phyloP scores from a whole-genome alignment of 225 moss, liverwort and hornwort genomes.

The Marchantia paleacea region DNA sequence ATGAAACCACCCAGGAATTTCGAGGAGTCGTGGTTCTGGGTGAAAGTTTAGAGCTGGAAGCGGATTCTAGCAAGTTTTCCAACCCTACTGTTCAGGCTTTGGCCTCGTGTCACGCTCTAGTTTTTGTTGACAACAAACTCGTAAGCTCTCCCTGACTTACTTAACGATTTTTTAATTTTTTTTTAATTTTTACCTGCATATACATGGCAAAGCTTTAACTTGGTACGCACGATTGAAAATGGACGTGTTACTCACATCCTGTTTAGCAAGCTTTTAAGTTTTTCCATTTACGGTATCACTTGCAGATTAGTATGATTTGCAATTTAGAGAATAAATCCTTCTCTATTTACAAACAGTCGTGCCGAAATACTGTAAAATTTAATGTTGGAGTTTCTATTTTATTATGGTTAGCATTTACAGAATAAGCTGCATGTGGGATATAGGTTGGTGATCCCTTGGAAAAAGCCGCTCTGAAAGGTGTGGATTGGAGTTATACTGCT shows the following conservation, averaged over 20 bases:
- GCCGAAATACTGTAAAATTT: too few species aligned
- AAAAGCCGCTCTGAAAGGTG: slow-evolving; percentile 91
- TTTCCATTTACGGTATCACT: too few species aligned
- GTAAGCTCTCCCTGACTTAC: slow-evolving; percentile 39
- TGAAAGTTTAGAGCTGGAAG: slow-evolving; percentile 52
- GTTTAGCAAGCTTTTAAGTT: too few species aligned
- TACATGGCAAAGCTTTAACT: too few species aligned
- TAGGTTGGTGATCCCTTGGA: slow-evolving; percentile 98
- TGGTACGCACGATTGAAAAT: too few species aligned
- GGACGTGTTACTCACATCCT: too few species aligned
- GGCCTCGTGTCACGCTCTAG: slow-evolving; percentile 92
- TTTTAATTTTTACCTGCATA: too few species aligned
- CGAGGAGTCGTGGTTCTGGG: slow-evolving; percentile 75
- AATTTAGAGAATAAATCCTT: background rate
- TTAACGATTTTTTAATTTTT: background rate
- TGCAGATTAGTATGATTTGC: background rate
- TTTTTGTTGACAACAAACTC: slow-evolving; percentile 93
- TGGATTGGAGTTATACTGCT: slow-evolving; percentile 88
- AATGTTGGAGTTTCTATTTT: too few species aligned
- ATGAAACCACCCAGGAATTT: slow-evolving; percentile 56
- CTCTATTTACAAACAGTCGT: background rate
- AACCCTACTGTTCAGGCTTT: slow-evolving; percentile 62
- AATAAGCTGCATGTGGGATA: background rate
- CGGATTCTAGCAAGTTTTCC: slow-evolving; percentile 63
- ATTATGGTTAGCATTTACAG: too few species aligned